Evolutionary conservation across 23 red algal species (phyloP).

Genomic region (Porphyridium purpureum): DNA sequence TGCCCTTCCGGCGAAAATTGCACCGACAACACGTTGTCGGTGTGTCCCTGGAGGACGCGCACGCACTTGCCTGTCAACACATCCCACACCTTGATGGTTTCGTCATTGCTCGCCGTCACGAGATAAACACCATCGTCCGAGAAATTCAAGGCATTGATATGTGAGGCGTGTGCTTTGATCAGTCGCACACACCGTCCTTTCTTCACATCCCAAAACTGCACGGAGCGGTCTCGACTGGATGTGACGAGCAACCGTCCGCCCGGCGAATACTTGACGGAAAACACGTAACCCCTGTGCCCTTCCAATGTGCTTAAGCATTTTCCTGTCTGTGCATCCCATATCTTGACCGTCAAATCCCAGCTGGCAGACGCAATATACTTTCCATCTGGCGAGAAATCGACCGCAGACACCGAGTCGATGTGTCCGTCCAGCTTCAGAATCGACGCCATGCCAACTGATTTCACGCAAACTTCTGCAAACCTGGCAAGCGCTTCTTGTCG

Average conservation of each 20-base stretch:
- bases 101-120: conserved; percentile 82
- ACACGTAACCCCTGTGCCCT: conserved; percentile 73
- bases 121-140: too few species aligned
- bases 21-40: conserved; percentile 77
- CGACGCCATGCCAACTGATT: too few species aligned
- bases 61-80: conserved; percentile 39
- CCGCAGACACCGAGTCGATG: conserved; percentile 72
- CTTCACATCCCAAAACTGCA: conserved; percentile 85
- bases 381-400: conserved; percentile 77
- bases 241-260: conserved; percentile 68
- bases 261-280: conserved; percentile 76
- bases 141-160: too few species aligned
- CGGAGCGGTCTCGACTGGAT: conserved; percentile 68
- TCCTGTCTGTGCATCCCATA: conserved; percentile 73
- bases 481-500: too few species aligned
- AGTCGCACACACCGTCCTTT: conserved; percentile 26
- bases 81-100: conserved; percentile 85
- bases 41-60: conserved; percentile 58
- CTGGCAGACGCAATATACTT: conserved; percentile 75
- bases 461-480: too few species aligned
- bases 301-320: conserved; percentile 39
- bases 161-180: too few species aligned
- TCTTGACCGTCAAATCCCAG: conserved; percentile 71
- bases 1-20: conserved; percentile 82
- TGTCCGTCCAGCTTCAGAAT: too few species aligned